These are phyloP conservation scores for Aristolochia contorta DNA, from an alignment of 164 flowering plant species.

Conservation along the genomic window DNA sequence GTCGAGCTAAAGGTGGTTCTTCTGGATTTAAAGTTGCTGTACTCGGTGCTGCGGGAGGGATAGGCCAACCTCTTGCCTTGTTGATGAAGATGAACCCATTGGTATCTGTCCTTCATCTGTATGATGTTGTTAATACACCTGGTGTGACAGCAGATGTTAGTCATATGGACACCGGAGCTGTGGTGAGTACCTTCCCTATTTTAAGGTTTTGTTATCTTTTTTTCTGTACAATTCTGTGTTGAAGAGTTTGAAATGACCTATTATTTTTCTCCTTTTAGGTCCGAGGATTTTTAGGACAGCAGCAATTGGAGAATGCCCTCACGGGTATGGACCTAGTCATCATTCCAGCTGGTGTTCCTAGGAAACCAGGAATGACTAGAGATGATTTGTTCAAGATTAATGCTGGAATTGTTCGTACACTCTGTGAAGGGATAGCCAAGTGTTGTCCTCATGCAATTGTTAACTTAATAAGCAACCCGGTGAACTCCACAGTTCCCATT, in stretches of 20 bases:
- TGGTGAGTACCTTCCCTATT: slow-evolving; percentile 36
- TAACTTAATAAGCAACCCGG: slow-evolving; percentile 73
- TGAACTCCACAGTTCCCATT: slow-evolving; percentile 75
- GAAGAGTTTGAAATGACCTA: not conserved
- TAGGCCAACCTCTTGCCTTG: slow-evolving; percentile 90
- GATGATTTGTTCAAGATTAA: slow-evolving; percentile 95
- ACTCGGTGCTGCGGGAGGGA: slow-evolving; percentile 95
- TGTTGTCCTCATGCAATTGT: slow-evolving; percentile 78
- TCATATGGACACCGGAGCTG: slow-evolving; percentile 97
- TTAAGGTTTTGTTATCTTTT: not conserved
- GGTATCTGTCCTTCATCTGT: slow-evolving; percentile 87
- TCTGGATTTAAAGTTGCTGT: slow-evolving; percentile 91
- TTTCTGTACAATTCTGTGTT: not conserved
- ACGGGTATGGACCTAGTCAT: slow-evolving; percentile 93
- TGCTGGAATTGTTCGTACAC: slow-evolving; percentile 92
- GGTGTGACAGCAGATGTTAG: slow-evolving; percentile 96
- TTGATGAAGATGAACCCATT: slow-evolving; percentile 96
- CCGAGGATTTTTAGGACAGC: slow-evolving; percentile 85
- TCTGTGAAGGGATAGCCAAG: slow-evolving; percentile 81
- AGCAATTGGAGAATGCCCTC: slow-evolving; percentile 74
- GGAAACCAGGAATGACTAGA: slow-evolving; percentile 99
- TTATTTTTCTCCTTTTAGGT: slow-evolving; percentile 36
- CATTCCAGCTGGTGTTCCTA: slow-evolving; percentile 98
- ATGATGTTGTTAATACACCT: slow-evolving; percentile 87
- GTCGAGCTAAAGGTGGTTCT: slow-evolving; percentile 90